Percentiles rank a stretch among this genome's conserved stretches.
phyloP scores from a whole-genome alignment of 768 basidiomycete species.

The Candolleomyces efflorescens region DNA sequence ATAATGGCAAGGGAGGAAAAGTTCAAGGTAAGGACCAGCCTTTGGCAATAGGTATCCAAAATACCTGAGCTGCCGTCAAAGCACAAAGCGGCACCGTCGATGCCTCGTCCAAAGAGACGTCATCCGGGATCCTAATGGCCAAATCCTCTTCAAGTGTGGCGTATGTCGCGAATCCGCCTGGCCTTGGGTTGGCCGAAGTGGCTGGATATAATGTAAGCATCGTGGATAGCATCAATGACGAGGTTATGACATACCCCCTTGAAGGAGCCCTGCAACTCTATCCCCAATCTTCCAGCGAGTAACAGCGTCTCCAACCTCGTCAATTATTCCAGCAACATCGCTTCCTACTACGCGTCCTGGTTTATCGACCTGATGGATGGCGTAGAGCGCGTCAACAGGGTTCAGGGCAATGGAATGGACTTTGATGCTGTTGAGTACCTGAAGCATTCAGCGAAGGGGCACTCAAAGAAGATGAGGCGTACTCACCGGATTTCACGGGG shows the following conservation, averaged over 20 bases:
- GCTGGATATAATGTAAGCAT: constrained; percentile 17
- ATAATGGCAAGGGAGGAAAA: too few species aligned
- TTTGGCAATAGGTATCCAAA: neutral
- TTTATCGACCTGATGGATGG: constrained; percentile 18
- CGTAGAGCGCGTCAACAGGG: constrained; percentile 28
- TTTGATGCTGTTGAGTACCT: constrained; percentile 16
- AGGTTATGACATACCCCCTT: constrained; percentile 21
- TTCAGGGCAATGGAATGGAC: constrained; percentile 30
- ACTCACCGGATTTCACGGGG: constrained; percentile 26
- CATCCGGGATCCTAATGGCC: constrained; percentile 21
- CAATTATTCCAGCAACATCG: constrained; percentile 30
- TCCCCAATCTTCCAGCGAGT: constrained; percentile 27
- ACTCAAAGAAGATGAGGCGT: neutral
- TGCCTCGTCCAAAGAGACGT: constrained; percentile 28
- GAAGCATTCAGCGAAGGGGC: neutral
- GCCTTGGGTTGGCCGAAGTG: constrained; percentile 25
- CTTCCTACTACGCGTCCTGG: constrained; percentile 30
- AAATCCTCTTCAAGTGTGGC: constrained; percentile 29
- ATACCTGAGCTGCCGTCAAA: constrained; percentile 30
- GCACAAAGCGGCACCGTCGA: constrained; percentile 27
- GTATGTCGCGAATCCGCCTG: constrained; percentile 33
- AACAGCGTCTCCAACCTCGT: constrained; percentile 25
- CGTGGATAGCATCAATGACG: neutral
- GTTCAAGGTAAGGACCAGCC: too few species aligned
- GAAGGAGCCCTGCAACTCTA: constrained; percentile 27